A percentile compares a stretch with the other conserved stretches of the same genome.
Conservation (phyloP, 352 stramenopile genomes). For the Globisporangium acanthophoron region DNA sequence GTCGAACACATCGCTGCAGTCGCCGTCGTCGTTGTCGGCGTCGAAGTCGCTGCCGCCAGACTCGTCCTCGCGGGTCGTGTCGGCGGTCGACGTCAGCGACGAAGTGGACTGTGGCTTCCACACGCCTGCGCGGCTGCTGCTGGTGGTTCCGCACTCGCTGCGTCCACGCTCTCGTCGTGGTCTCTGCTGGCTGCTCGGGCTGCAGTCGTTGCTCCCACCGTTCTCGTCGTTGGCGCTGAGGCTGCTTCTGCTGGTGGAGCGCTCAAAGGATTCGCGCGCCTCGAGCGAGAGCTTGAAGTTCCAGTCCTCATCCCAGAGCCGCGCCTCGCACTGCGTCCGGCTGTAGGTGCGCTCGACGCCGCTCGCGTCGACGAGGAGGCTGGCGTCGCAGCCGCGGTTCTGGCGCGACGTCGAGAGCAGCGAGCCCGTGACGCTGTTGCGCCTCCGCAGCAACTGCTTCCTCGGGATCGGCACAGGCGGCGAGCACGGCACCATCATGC, state of each 20-base stretch:
- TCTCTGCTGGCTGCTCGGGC: not conserved
- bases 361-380: not conserved
- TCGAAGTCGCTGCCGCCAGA: conserved; percentile 12
- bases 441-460: conserved; percentile 8
- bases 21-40: conserved; percentile 13
- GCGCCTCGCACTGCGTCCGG: conserved; percentile 38
- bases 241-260: conserved; percentile 10
- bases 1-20: conserved; percentile 34
- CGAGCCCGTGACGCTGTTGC: conserved; percentile 15
- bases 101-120: conserved; percentile 23
- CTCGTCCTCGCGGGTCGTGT: conserved; percentile 32
- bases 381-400: not conserved
- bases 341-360: conserved; percentile 21
- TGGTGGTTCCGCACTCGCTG: not conserved
- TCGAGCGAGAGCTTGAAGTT: conserved; percentile 73
- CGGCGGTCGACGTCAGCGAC: conserved; percentile 27
- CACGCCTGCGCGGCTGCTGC: conserved; percentile 1
- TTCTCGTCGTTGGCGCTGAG: conserved; percentile 5
- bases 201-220: conserved; percentile 1
- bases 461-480: conserved; percentile 18
- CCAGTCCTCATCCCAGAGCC: conserved; percentile 62
- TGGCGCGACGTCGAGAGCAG: conserved; percentile 3
- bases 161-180: not conserved
- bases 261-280: conserved; percentile 55
- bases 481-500: conserved; percentile 12